These are phyloP conservation scores for Trichoderma endophyticum DNA, from an alignment of 2,329 filamentous ascomycete genomes.

Conservation along the genomic window DNA sequence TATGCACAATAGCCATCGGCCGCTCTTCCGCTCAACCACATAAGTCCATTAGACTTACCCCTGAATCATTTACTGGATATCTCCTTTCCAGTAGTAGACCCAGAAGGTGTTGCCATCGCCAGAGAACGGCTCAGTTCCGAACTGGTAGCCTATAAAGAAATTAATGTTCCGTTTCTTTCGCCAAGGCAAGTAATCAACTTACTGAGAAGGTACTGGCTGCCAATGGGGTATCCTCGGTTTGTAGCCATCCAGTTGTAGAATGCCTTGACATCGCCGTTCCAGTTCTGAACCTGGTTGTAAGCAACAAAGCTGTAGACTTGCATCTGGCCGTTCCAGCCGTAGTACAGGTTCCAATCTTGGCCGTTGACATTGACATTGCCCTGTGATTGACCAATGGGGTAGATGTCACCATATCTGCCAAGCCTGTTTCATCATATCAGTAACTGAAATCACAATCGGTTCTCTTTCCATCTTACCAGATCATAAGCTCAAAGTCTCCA, in stretches of 20 bases:
- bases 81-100: slow-evolving; percentile 14
- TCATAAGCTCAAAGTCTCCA: slow-evolving; percentile 61
- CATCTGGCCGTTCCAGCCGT: slow-evolving; percentile 54
- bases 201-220: slow-evolving; percentile 48
- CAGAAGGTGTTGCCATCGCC: slow-evolving; percentile 37
- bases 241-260: slow-evolving; percentile 55
- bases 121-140: slow-evolving; percentile 55
- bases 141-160: slow-evolving; percentile 22
- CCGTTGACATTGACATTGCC: slow-evolving; percentile 53
- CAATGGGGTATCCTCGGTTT: slow-evolving; percentile 45
- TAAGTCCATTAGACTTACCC: not conserved
- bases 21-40: not conserved
- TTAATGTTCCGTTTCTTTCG: not conserved
- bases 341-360: slow-evolving; percentile 53
- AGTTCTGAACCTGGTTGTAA: slow-evolving; percentile 42
- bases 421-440: slow-evolving; percentile 21
- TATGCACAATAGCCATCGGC: not conserved
- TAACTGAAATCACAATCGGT: no score
- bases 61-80: slow-evolving; percentile 1
- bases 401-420: slow-evolving; percentile 21
- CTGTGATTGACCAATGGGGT: slow-evolving; percentile 38
- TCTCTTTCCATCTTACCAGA: slow-evolving; percentile 39
- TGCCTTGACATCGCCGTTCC: slow-evolving; percentile 52
- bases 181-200: slow-evolving; percentile 4
- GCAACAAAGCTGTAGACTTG: slow-evolving; percentile 55